Percentiles rank a stretch among this genome's conserved stretches.
Conservation (phyloP, 2,329 filamentous ascomycete species). For the Cercospora sesami region DNA sequence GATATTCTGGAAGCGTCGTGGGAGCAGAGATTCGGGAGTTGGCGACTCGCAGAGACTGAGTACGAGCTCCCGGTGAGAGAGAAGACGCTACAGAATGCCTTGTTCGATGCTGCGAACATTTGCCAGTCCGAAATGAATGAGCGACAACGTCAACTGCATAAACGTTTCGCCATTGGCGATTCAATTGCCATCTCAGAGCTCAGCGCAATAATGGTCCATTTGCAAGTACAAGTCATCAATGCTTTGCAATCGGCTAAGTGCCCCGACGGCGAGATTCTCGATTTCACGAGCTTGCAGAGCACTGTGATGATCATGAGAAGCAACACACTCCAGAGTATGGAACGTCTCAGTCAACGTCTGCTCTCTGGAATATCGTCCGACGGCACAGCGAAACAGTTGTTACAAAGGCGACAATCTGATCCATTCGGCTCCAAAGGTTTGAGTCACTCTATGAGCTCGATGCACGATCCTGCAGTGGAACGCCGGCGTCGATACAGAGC, state of each 20-base stretch:
- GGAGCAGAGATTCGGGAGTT: conserved; percentile 31
- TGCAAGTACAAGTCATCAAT: conserved; percentile 45
- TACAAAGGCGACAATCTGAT: neutral
- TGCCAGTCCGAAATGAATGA: conserved; percentile 39
- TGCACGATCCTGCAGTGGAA: neutral
- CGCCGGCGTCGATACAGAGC: neutral
- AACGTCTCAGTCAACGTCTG: conserved; percentile 30
- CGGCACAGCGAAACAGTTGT: neutral
- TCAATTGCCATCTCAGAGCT: conserved; percentile 34
- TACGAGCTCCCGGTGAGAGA: conserved; percentile 40
- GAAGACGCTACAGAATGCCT: conserved; percentile 42
- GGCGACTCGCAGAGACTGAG: conserved; percentile 22
- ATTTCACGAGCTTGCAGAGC: conserved; percentile 41
- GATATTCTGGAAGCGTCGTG: conserved; percentile 42
- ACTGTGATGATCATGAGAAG: conserved; percentile 31
- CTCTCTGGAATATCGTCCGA: neutral
- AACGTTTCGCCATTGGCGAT: conserved; percentile 43
- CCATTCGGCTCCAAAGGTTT: neutral
- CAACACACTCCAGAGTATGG: conserved; percentile 35
- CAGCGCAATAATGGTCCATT: conserved; percentile 42
- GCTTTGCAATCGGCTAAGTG: conserved; percentile 42
- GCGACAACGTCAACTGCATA: conserved; percentile 41
- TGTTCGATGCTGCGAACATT: conserved; percentile 41
- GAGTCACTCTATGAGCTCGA: neutral
- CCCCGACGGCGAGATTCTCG: conserved; percentile 39